Conservation (phyloP, 805 yeast genomes). For the Maudiozyma bulderi region DNA sequence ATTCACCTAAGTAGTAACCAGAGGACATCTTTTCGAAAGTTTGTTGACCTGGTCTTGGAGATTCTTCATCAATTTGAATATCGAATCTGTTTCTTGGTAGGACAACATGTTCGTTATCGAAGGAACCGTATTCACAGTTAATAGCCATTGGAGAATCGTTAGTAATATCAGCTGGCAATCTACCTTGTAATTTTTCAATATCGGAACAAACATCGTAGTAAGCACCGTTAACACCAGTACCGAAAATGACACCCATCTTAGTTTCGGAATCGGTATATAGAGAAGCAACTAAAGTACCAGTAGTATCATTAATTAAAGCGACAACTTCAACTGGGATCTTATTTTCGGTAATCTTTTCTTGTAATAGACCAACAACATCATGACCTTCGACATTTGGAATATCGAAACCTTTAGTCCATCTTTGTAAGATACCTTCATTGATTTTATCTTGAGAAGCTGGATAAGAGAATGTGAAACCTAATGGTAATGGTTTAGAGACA, state of each 20-base stretch:
- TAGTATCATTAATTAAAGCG: conserved; percentile 92
- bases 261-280: conserved; percentile 82
- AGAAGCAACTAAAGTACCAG: conserved; percentile 94
- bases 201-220: conserved; percentile 68
- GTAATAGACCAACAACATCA: conserved; percentile 89
- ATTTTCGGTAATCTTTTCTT: conserved; percentile 53
- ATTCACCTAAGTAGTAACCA: conserved; percentile 92
- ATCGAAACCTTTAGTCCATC: conserved; percentile 98
- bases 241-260: conserved; percentile 91
- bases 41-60: conserved; percentile 96
- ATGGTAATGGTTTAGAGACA: conserved; percentile 48
- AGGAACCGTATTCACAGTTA: conserved; percentile 97
- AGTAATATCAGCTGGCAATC: conserved; percentile 52
- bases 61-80: conserved; percentile 63
- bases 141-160: conserved; percentile 77
- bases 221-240: conserved; percentile 97
- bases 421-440: conserved; percentile 77
- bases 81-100: conserved; percentile 91
- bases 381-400: conserved; percentile 88
- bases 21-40: conserved; percentile 94
- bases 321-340: conserved; percentile 75
- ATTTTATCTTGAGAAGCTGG: conserved; percentile 80
- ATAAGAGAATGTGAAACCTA: conserved; percentile 93
- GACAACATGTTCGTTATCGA: conserved; percentile 76
- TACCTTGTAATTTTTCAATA: conserved; percentile 76